Conservation (phyloP, 179 eudicot genomes). For the Silene vulgaris region DNA sequence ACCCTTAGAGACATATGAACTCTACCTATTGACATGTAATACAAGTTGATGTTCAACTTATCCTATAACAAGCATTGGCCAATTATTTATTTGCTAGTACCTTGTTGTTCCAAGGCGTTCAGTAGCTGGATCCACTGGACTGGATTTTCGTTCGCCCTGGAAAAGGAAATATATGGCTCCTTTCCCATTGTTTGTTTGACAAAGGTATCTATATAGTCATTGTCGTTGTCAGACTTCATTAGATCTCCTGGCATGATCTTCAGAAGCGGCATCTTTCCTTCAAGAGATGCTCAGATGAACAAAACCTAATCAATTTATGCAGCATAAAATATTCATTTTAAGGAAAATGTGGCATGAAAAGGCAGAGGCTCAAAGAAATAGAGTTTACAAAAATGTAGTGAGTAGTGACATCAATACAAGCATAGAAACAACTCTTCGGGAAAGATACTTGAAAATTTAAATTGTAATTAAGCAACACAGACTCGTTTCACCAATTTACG, state of each 20-base stretch:
- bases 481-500: background rate
- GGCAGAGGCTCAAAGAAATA: background rate
- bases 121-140: conserved; percentile 77
- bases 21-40: conserved; percentile 26
- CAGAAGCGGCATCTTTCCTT: conserved; percentile 47
- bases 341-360: conserved; percentile 9
- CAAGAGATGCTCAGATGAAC: conserved; percentile 15
- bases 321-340: conserved; percentile 9
- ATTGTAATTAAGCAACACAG: conserved; percentile 5
- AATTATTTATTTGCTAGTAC: conserved; percentile 29
- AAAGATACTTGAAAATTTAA: conserved; percentile 9
- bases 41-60: conserved; percentile 24
- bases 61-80: conserved; percentile 15
- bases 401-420: background rate
- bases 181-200: conserved; percentile 67
- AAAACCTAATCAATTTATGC: conserved; percentile 8
- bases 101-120: conserved; percentile 75
- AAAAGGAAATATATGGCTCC: conserved; percentile 66
- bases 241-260: conserved; percentile 43
- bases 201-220: conserved; percentile 53
- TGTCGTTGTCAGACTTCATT: conserved; percentile 51
- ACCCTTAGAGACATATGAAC: conserved; percentile 12
- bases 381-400: background rate
- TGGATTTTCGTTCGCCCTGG: conserved; percentile 63
- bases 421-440: background rate